A percentile compares a stretch with the other conserved stretches of the same genome.
These are phyloP conservation scores for Ophiostoma tasmaniense DNA, from an alignment of 2,329 filamentous ascomycete species.

Conservation along the genomic window DNA sequence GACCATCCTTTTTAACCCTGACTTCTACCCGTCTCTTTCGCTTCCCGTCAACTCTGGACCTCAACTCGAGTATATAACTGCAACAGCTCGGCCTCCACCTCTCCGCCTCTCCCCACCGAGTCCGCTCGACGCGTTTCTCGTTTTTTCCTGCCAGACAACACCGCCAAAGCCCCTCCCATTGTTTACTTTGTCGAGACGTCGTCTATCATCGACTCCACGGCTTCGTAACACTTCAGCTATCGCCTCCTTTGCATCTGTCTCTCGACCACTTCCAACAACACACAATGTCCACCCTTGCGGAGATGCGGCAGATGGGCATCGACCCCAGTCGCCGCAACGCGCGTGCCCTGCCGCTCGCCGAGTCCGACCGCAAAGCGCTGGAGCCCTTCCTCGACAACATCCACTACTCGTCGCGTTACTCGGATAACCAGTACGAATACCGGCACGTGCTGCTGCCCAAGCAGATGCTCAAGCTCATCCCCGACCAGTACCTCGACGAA, in stretches of 20 bases:
- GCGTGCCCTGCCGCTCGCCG: constrained; percentile 68
- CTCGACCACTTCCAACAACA: neutral
- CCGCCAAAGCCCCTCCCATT: neutral
- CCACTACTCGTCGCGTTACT: constrained; percentile 78
- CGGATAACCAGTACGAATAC: constrained; percentile 88
- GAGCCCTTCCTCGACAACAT: constrained; percentile 91
- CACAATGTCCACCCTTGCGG: constrained; percentile 19
- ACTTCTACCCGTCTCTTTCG: neutral
- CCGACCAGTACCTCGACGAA: constrained; percentile 57
- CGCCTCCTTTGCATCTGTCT: neutral
- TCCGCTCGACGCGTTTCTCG: constrained; percentile 2
- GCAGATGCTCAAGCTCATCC: constrained; percentile 95
- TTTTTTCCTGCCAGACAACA: constrained; percentile 4
- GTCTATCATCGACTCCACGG: neutral
- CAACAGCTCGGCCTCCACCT: neutral
- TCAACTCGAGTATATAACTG: neutral
- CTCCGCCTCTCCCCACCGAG: neutral
- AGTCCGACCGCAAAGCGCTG: constrained; percentile 71
- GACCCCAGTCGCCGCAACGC: constrained; percentile 82
- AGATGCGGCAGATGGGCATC: constrained; percentile 46
- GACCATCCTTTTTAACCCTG: neutral
- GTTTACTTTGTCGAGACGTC: neutral
- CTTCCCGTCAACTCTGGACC: neutral
- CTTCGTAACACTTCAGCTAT: neutral
- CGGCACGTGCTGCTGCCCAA: constrained; percentile 96